Evolutionary conservation across 148 eudicot genomes (phyloP).

Genomic region (Camellia sinensis): DNA sequence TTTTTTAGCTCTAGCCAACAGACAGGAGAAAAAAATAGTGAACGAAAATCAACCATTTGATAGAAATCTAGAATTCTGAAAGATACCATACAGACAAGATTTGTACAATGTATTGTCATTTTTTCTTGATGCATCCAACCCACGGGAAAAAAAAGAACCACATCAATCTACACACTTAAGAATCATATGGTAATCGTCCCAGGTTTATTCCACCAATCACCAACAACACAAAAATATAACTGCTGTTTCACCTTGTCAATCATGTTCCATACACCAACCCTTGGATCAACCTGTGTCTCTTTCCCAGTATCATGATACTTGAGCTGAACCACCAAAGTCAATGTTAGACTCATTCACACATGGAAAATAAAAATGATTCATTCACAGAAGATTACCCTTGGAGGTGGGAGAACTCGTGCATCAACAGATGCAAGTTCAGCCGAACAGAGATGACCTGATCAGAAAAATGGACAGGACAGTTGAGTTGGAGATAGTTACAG

Average conservation of each 20-base stretch:
- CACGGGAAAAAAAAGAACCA: too few relatives aligned
- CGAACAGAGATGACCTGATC: too few relatives aligned
- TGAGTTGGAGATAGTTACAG: too few relatives aligned
- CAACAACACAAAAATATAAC: background rate
- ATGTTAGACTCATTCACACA: background rate
- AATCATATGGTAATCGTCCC: background rate
- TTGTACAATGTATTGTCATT: too few relatives aligned
- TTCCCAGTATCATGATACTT: conserved; percentile 43
- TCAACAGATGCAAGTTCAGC: conserved; percentile 40
- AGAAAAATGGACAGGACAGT: too few relatives aligned
- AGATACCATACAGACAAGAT: too few relatives aligned
- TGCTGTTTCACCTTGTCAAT: conserved; percentile 48
- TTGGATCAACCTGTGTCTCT: conserved; percentile 33
- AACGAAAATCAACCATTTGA: too few relatives aligned
- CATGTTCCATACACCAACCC: conserved; percentile 83
- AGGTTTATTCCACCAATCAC: background rate
- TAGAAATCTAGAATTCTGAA: too few relatives aligned
- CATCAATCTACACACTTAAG: background rate
- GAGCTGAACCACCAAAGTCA: conserved; percentile 32
- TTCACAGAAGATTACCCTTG: conserved; percentile 39
- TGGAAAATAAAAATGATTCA: background rate
- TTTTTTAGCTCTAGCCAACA: background rate
- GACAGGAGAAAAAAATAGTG: background rate
- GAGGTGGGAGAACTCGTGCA: conserved; percentile 72
- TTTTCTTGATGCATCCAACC: too few relatives aligned